Percentiles rank a stretch among this genome's conserved stretches.
Evolutionary conservation across 768 basidiomycete species (phyloP).

Genomic region (Boletus subcaerulescens): DNA sequence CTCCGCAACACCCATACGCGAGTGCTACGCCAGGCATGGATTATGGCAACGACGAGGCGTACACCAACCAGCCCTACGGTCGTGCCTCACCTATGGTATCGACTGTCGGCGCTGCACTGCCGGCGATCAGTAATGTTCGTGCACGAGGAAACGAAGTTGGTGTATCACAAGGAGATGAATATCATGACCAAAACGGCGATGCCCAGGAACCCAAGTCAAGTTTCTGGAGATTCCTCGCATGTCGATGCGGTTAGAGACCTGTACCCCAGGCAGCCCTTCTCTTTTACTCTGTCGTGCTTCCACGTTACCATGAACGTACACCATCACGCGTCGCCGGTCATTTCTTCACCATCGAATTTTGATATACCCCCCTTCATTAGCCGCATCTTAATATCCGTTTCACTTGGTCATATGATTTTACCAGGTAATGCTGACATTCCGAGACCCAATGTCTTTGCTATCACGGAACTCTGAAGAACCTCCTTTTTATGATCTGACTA

Average conservation of each 20-base stretch:
- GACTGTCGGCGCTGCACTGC: conserved; percentile 62
- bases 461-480: conserved; percentile 22
- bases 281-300: conserved; percentile 15
- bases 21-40: conserved; percentile 59
- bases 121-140: conserved; percentile 69
- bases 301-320: conserved; percentile 28
- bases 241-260: conserved; percentile 60
- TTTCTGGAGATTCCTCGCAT: conserved; percentile 70
- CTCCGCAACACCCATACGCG: conserved; percentile 68
- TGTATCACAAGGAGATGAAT: conserved; percentile 58
- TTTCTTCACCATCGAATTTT: conserved; percentile 36
- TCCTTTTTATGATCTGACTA: conserved; percentile 28
- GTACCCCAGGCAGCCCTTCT: conserved; percentile 12
- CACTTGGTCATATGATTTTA: conserved; percentile 32
- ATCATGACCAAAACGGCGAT: conserved; percentile 53
- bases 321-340: conserved; percentile 31
- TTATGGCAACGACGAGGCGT: conserved; percentile 57
- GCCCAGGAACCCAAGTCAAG: conserved; percentile 50
- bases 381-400: conserved; percentile 36
- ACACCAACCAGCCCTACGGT: conserved; percentile 64
- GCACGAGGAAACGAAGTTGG: conserved; percentile 70
- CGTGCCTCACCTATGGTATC: conserved; percentile 82
- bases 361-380: conserved; percentile 36
- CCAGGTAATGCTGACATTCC: conserved; percentile 27
- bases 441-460: conserved; percentile 20